A percentile compares a stretch with the other conserved stretches of the same genome.
These are phyloP conservation scores for Phytomonas serpens DNA, from an alignment of 208 protist genomes.

Conservation along the genomic window DNA sequence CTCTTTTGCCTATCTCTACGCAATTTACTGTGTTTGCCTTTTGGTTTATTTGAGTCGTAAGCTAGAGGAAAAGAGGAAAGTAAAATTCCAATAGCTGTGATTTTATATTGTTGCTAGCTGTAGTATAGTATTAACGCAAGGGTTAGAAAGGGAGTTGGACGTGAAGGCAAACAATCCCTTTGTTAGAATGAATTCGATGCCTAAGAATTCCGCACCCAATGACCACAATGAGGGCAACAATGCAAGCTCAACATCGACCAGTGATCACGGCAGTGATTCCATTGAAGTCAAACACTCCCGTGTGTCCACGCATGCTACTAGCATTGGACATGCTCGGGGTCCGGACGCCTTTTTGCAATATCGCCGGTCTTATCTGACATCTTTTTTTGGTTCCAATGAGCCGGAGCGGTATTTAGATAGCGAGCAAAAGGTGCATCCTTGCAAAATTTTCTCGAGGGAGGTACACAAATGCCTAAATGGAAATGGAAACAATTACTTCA, in stretches of 20 bases:
- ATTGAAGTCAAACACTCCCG: constrained; percentile 18
- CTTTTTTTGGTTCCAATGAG: constrained; percentile 72
- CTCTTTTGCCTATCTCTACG: background rate
- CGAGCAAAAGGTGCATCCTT: constrained; percentile 34
- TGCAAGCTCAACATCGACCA: background rate
- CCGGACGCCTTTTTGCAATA: constrained; percentile 35
- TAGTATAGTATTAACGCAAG: background rate
- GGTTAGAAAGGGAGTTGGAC: background rate
- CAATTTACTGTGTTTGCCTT: background rate
- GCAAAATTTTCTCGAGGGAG: constrained; percentile 42
- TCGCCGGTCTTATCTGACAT: constrained; percentile 50
- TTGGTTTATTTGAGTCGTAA: background rate
- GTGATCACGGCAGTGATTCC: background rate
- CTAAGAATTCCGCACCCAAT: background rate
- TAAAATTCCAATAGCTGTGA: background rate
- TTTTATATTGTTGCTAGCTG: background rate
- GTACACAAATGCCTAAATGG: constrained; percentile 59
- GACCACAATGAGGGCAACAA: background rate
- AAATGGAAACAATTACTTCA: constrained; percentile 46
- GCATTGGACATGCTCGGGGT: constrained; percentile 15
- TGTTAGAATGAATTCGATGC: background rate
- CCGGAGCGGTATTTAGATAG: constrained; percentile 28
- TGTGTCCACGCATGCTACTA: constrained; percentile 16
- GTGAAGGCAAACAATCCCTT: background rate
- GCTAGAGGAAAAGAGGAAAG: background rate